phyloP scores from a whole-genome alignment of 768 basidiomycete genomes.

The Saitozyma sp. region DNA sequence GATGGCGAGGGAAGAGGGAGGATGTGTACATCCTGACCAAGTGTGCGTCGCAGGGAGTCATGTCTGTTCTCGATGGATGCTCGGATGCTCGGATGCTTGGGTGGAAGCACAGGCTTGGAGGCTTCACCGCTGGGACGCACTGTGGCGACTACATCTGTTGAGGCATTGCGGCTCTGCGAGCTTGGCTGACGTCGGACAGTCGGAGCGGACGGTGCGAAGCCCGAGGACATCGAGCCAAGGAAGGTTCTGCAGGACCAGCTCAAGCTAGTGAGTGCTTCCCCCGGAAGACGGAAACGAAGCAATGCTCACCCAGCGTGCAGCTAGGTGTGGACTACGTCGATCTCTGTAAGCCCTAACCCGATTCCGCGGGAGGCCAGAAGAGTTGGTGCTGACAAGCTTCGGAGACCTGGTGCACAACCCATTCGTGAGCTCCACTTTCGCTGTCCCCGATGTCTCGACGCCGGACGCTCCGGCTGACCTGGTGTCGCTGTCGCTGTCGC shows the following conservation, averaged over 20 bases:
- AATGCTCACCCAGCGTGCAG: neutral
- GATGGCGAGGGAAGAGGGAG: conserved; percentile 38
- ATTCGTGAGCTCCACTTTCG: conserved; percentile 17
- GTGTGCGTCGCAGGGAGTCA: conserved; percentile 18
- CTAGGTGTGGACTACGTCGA: conserved; percentile 25
- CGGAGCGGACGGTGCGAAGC: neutral
- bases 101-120: neutral
- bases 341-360: conserved; percentile 52
- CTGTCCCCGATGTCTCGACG: neutral
- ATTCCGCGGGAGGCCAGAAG: neutral
- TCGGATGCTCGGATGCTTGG: neutral
- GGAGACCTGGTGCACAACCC: conserved; percentile 62
- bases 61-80: neutral
- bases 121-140: neutral
- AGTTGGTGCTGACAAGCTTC: neutral
- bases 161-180: too few relatives aligned
- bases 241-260: conserved; percentile 61
- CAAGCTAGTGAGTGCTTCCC: conserved; percentile 55
- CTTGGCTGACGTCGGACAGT: neutral
- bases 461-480: neutral
- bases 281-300: neutral
- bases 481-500: neutral
- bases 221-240: conserved; percentile 52
- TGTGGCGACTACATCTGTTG: too few relatives aligned
- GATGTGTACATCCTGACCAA: conserved; percentile 61